Conservation (phyloP, 140 eudicot genomes). For the Oenanthe javanica region DNA sequence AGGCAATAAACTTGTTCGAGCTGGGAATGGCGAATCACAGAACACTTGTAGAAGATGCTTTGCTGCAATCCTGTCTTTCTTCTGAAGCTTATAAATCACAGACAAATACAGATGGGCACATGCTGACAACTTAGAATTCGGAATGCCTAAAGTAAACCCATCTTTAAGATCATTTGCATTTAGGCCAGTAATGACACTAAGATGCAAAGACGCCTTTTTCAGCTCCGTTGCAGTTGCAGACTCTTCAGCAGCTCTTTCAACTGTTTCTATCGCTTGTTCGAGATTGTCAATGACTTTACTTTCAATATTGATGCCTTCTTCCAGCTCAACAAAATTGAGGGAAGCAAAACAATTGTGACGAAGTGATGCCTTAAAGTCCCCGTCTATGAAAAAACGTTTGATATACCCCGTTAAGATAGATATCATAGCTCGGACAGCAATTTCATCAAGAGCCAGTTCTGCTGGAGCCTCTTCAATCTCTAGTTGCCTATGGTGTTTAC, state of each 20-base stretch:
- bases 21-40: slow-evolving; percentile 69
- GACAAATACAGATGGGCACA: slow-evolving; percentile 75
- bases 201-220: slow-evolving; percentile 71
- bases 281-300: slow-evolving; percentile 62
- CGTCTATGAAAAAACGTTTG: slow-evolving; percentile 41
- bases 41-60: slow-evolving; percentile 71
- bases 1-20: slow-evolving; percentile 47
- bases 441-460: slow-evolving; percentile 72
- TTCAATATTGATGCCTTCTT: slow-evolving; percentile 42
- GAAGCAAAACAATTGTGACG: slow-evolving; percentile 61
- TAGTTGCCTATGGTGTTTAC: slow-evolving; percentile 27
- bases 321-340: slow-evolving; percentile 38
- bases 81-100: slow-evolving; percentile 60
- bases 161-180: slow-evolving; percentile 56
- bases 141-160: slow-evolving; percentile 60
- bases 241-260: slow-evolving; percentile 70
- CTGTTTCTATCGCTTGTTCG: slow-evolving; percentile 72
- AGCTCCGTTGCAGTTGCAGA: slow-evolving; percentile 43
- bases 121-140: slow-evolving; percentile 62
- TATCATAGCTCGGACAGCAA: slow-evolving; percentile 57
- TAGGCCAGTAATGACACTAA: slow-evolving; percentile 74
- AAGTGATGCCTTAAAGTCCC: slow-evolving; percentile 60
- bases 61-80: slow-evolving; percentile 58
- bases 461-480: slow-evolving; percentile 31
- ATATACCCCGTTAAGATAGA: slow-evolving; percentile 52